These are phyloP conservation scores for Xylariales sp. DNA, from an alignment of 2,329 filamentous ascomycete species.

Conservation along the genomic window DNA sequence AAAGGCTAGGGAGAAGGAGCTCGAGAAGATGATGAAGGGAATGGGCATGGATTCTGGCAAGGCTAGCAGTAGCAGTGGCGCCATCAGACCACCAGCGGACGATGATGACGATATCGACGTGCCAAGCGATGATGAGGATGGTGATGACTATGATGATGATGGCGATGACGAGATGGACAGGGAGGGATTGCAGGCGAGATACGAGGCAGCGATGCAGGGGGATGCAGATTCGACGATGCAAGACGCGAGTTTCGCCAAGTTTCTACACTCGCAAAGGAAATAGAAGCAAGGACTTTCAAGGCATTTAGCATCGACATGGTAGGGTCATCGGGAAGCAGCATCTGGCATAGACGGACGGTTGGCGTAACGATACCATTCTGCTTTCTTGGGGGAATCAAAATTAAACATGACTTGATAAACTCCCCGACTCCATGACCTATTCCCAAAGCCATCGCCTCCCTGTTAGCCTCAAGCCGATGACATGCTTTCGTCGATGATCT, in stretches of 20 bases:
- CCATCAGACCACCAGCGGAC: constrained; percentile 33
- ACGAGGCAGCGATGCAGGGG: constrained; percentile 67
- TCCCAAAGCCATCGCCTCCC: constrained; percentile 5
- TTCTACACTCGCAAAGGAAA: constrained; percentile 41
- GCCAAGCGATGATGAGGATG: constrained; percentile 44
- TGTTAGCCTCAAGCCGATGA: neutral
- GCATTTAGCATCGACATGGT: too few relatives aligned
- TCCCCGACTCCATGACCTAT: constrained; percentile 14
- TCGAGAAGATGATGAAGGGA: constrained; percentile 91
- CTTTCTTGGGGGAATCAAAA: constrained; percentile 14
- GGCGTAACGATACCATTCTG: constrained; percentile 22
- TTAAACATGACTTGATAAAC: constrained; percentile 13
- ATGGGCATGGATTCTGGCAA: constrained; percentile 54
- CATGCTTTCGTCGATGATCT: neutral
- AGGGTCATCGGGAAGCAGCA: too few relatives aligned
- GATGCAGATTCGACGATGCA: constrained; percentile 46
- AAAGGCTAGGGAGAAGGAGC: constrained; percentile 68
- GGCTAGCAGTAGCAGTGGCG: constrained; percentile 18
- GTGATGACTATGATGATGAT: constrained; percentile 55
- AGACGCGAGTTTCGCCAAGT: constrained; percentile 60
- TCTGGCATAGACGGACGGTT: too few relatives aligned
- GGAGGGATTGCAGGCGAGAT: constrained; percentile 68
- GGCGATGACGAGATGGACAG: constrained; percentile 56
- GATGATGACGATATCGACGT: constrained; percentile 46
- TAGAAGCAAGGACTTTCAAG: too few relatives aligned